Evolutionary conservation across 106 monocot species (phyloP).

Genomic region (Agapanthus africanus): DNA sequence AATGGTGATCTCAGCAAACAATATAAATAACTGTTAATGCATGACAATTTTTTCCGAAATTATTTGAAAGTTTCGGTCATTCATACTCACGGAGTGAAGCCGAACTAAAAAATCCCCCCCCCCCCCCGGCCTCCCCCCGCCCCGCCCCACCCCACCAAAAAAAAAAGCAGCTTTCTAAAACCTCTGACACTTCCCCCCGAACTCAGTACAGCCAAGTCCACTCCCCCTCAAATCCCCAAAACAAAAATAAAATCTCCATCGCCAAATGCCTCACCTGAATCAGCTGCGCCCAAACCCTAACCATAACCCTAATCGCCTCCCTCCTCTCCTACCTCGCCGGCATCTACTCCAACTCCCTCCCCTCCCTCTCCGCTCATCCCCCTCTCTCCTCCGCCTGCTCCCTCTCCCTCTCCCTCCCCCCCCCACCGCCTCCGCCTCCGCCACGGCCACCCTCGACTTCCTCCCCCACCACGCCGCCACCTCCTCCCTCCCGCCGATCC

Average conservation of each 20-base stretch:
- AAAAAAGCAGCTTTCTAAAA: too few species aligned
- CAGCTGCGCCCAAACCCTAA: slow-evolving; percentile 4
- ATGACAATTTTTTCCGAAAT: too few species aligned
- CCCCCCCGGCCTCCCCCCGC: too few species aligned
- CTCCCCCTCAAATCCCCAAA: too few species aligned
- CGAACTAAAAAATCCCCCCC: too few species aligned
- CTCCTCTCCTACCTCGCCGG: slow-evolving; percentile 34
- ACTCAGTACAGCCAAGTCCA: too few species aligned
- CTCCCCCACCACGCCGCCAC: slow-evolving; percentile 20
- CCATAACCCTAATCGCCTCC: slow-evolving; percentile 26
- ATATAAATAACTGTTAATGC: too few species aligned
- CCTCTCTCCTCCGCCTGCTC: neutral
- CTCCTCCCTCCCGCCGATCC: slow-evolving; percentile 9
- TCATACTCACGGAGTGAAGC: too few species aligned
- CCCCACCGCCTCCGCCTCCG: neutral
- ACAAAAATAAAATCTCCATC: neutral
- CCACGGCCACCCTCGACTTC: slow-evolving; percentile 14
- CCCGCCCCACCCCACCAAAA: too few species aligned
- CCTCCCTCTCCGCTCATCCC: slow-evolving; percentile 7
- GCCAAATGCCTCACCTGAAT: neutral
- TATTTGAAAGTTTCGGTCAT: too few species aligned
- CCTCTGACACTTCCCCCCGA: too few species aligned
- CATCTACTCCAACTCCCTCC: slow-evolving; percentile 20
- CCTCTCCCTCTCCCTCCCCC: neutral
- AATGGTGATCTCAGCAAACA: too few species aligned